Conservation (phyloP, 768 basidiomycete genomes). For the Rhizopogon vesiculosus region DNA sequence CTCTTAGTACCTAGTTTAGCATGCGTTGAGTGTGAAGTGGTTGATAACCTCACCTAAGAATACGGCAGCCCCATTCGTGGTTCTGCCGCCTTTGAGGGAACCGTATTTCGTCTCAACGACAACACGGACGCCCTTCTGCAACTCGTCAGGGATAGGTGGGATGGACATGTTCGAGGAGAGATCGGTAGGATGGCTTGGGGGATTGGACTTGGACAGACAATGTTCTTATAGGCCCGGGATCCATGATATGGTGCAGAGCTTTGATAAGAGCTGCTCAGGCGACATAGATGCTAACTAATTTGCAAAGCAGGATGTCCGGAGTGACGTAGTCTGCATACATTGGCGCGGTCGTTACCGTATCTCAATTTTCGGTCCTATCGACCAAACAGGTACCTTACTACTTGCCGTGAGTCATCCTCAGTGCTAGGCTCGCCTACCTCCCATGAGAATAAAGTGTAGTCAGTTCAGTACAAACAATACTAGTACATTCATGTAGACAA, state of each 20-base stretch:
- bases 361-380: no score
- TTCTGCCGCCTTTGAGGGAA: slow-evolving; percentile 50
- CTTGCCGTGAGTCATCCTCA: no score
- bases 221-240: not conserved
- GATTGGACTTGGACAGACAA: not conserved
- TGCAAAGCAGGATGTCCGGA: slow-evolving; percentile 26
- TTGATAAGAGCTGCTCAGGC: not conserved
- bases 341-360: no score
- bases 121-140: slow-evolving; percentile 39
- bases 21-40: not conserved
- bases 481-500: no score
- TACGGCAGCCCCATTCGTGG: slow-evolving; percentile 54
- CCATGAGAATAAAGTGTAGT: no score
- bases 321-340: not conserved
- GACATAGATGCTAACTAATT: slow-evolving; percentile 10
- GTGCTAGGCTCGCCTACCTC: no score
- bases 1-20: slow-evolving; percentile 42
- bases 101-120: slow-evolving; percentile 53
- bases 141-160: slow-evolving; percentile 45
- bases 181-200: not conserved
- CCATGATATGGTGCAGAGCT: not conserved
- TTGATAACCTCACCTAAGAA: slow-evolving; percentile 49
- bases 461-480: no score
- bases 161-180: slow-evolving; percentile 9
- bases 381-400: no score